These are phyloP conservation scores for Pythium oligandrum DNA, from an alignment of 352 stramenopile genomes.

Conservation along the genomic window DNA sequence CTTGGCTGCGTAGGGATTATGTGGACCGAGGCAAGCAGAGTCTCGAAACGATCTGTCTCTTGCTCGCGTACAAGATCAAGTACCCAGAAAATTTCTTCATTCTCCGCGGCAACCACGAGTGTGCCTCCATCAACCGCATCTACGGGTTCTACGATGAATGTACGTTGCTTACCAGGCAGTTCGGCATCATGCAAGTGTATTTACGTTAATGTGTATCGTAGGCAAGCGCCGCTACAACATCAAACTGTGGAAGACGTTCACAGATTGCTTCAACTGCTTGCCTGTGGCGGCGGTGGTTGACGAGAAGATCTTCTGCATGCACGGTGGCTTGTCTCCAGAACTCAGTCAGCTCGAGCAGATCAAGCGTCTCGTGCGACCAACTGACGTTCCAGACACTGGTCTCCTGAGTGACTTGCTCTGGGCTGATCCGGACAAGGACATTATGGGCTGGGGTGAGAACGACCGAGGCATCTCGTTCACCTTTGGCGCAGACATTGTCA, in stretches of 20 bases:
- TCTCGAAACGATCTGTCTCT: conserved; percentile 76
- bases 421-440: conserved; percentile 97
- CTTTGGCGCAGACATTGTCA: conserved; percentile 98
- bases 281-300: conserved; percentile 98
- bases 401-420: conserved; percentile 97
- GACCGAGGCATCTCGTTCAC: conserved; percentile 98
- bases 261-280: conserved; percentile 85
- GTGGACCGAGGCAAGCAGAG: conserved; percentile 88
- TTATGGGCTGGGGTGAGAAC: conserved; percentile 98
- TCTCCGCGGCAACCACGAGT: conserved; percentile 79
- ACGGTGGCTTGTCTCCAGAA: conserved; percentile 95
- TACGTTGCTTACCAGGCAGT: conserved; percentile 3
- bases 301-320: conserved; percentile 99
- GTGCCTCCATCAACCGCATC: conserved; percentile 75
- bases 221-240: conserved; percentile 93
- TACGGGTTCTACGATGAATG: conserved; percentile 85
- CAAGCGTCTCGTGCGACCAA: conserved; percentile 92
- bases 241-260: conserved; percentile 98
- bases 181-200: no score
- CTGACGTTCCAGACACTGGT: conserved; percentile 89
- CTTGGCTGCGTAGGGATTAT: conserved; percentile 42
- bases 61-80: conserved; percentile 86
- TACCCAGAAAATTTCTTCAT: conserved; percentile 86
- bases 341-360: conserved; percentile 93
- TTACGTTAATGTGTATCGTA: conserved; percentile 8